These are phyloP conservation scores for Gymnopus androsaceus DNA, from an alignment of 1,284 basidiomycete species.

Conservation along the genomic window DNA sequence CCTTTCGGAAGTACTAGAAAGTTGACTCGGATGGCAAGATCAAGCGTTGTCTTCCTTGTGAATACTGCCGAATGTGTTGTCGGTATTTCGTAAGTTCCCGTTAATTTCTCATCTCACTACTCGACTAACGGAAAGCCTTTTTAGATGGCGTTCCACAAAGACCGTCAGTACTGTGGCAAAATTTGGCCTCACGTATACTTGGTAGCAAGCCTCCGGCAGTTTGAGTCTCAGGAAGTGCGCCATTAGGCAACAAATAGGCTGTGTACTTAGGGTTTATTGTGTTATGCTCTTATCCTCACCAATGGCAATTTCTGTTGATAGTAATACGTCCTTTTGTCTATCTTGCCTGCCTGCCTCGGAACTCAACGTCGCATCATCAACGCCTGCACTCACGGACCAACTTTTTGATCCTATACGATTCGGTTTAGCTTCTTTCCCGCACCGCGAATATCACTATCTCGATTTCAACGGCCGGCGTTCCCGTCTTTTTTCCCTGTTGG, in stretches of 20 bases:
- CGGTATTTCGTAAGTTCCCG: conserved; percentile 77
- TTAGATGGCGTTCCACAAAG: conserved; percentile 92
- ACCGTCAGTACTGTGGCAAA: conserved; percentile 96
- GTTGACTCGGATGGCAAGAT: conserved; percentile 99
- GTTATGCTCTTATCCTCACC: conserved; percentile 7
- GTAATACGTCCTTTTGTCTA: background rate
- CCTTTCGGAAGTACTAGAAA: conserved; percentile 99
- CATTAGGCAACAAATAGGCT: too few species aligned
- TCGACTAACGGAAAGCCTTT: background rate
- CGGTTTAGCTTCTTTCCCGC: background rate
- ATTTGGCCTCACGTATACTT: conserved; percentile 84
- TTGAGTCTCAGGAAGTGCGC: conserved; percentile 36
- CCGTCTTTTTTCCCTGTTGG: background rate
- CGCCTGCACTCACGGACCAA: background rate
- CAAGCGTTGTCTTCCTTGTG: conserved; percentile 97
- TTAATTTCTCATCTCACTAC: background rate
- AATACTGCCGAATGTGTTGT: conserved; percentile 93
- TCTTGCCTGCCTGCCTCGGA: background rate
- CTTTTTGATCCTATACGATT: background rate
- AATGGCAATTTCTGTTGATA: conserved; percentile 4
- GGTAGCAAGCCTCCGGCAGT: conserved; percentile 74
- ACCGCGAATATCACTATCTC: background rate
- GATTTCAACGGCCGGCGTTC: background rate
- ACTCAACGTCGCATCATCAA: background rate
- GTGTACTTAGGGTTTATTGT: conserved; percentile 4